These are phyloP conservation scores for Polygonum aviculare DNA, from an alignment of 148 eudicot species.

Conservation along the genomic window DNA sequence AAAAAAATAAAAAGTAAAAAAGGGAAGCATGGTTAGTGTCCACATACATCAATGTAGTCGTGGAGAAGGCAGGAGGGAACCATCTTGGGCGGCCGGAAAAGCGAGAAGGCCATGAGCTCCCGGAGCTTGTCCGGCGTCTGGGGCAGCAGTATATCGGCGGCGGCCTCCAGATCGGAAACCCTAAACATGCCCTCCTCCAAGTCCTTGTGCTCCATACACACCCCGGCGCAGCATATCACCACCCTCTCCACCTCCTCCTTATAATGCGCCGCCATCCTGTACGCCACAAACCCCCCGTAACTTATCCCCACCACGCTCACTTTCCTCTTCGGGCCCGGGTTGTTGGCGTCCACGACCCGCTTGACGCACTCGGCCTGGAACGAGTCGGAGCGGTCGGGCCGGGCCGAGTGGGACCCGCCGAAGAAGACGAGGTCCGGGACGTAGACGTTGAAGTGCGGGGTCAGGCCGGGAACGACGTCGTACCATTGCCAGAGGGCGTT, in stretches of 20 bases:
- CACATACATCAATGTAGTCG: conserved; percentile 62
- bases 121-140: conserved; percentile 58
- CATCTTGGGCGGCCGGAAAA: conserved; percentile 44
- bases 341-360: conserved; percentile 42
- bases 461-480: conserved; percentile 22
- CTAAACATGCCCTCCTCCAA: conserved; percentile 48
- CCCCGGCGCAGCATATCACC: conserved; percentile 65
- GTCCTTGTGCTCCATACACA: conserved; percentile 72
- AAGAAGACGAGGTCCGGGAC: conserved; percentile 83
- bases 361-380: conserved; percentile 75
- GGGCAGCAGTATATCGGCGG: conserved; percentile 59
- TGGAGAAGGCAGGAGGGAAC: conserved; percentile 52
- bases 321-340: conserved; percentile 1
- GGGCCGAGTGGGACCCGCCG: conserved; percentile 62
- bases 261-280: conserved; percentile 51
- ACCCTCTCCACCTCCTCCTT: conserved; percentile 47
- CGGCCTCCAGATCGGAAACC: conserved; percentile 55
- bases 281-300: conserved; percentile 88
- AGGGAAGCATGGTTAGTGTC: not conserved
- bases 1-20: not conserved
- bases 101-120: conserved; percentile 48
- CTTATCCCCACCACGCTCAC: conserved; percentile 63
- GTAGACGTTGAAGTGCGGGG: conserved; percentile 60
- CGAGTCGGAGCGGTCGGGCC: conserved; percentile 55
- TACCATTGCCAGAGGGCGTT: conserved; percentile 79